Evolutionary conservation across 805 yeast species (phyloP).

Genomic region (Lipomyces spencermartinsiae): DNA sequence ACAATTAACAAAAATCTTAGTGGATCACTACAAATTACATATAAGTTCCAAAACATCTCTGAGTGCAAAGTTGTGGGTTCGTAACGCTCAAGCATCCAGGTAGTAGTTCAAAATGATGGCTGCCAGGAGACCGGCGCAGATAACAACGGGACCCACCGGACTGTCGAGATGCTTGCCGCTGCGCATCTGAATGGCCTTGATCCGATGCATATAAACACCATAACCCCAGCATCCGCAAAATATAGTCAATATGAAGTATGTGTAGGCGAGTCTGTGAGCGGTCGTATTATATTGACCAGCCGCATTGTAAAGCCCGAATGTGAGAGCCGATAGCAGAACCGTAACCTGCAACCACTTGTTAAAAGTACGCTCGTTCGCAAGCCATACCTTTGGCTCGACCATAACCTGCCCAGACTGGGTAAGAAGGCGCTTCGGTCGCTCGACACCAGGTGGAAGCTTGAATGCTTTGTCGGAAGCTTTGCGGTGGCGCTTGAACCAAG

Average conservation of each 20-base stretch:
- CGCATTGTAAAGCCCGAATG: conserved; percentile 82
- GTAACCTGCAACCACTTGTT: conserved; percentile 94
- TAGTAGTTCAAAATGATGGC: conserved; percentile 58
- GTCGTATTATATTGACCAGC: conserved; percentile 49
- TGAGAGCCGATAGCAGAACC: conserved; percentile 79
- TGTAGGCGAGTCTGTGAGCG: conserved; percentile 75
- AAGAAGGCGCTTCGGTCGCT: conserved; percentile 76
- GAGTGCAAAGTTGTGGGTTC: background rate
- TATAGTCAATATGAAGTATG: conserved; percentile 79
- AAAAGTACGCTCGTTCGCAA: conserved; percentile 97
- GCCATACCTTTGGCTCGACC: conserved; percentile 97
- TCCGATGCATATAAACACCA: conserved; percentile 70
- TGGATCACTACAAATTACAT: background rate
- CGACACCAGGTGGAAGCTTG: conserved; percentile 82
- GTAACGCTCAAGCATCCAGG: conserved; percentile 10
- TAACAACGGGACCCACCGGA: conserved; percentile 83
- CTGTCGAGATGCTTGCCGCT: conserved; percentile 89
- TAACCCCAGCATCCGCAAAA: conserved; percentile 93
- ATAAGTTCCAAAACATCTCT: background rate
- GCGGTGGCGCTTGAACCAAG: conserved; percentile 29
- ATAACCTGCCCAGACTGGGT: conserved; percentile 91
- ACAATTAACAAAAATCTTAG: background rate
- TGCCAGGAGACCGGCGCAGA: conserved; percentile 70
- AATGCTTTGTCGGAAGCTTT: conserved; percentile 8
- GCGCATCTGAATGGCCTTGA: conserved; percentile 75